Base-by-base conservation (phyloP, 2,329 filamentous ascomycete genomes). In the Fusarium compactum region DNA sequence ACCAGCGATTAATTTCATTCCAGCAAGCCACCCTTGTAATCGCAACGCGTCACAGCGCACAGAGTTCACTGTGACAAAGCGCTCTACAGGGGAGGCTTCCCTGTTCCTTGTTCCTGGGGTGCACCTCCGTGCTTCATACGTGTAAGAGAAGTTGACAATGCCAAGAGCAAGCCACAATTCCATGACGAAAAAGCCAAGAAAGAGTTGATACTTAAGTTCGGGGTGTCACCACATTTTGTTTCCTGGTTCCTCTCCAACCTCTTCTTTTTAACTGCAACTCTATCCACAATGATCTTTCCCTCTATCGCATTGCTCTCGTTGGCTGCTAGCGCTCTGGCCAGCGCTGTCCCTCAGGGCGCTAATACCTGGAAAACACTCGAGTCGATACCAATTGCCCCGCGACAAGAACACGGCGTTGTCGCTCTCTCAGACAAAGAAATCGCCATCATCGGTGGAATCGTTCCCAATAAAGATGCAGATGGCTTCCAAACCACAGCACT, bases 361-460 rank as follows among this genome's bases (percentile, higher is more conserved):
- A 65, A 61, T 2, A 52, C 41, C 18, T 78, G 76, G 77, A 52
- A 72, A 30, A 58, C 56, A 6, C 48, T 78, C 6, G 47, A 74
- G 7, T 48, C 71, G 1, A 76, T 77, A 6, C 69, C 76, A 3
- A 53, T 70, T 38, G 65, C 67, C 10, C 63, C 76, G 7, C 74
- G 71, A 24, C 77, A 78, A 57, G 77, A 78, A 48, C 76, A 78
- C 43, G 58, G 70, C 5, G 73, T 72, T 0, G 72, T 74, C 7
- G 71, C 71, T 2, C 44, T 78, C n/a, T 71, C 71, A 4, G 47
- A 67, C 7, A 71, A 67, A 10, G 68, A 70, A 0, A 25, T 78
- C 4, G 75, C 72, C 6, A 75, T 77, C 1, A 18, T 78, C 1
- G 77, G 76, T 20, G 77, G 77, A 5, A 72, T 78, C 9, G 55